A percentile compares a stretch with the other conserved stretches of the same genome.
These are phyloP conservation scores for Fusarium sp. DNA, from an alignment of 2,329 filamentous ascomycete genomes.

Conservation along the genomic window DNA sequence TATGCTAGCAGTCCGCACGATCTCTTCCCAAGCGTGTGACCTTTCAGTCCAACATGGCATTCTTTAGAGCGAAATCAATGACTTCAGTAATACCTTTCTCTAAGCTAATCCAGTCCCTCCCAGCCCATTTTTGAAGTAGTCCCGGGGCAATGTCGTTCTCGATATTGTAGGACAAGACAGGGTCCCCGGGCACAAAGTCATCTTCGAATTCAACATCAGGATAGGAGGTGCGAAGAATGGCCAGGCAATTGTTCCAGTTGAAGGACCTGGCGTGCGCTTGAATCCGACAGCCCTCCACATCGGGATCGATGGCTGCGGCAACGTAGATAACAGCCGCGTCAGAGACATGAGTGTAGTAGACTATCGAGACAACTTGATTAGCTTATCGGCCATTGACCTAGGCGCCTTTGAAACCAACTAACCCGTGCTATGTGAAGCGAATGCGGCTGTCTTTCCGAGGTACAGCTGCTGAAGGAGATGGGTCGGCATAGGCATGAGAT, in stretches of 20 bases:
- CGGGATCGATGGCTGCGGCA: constrained; percentile 27
- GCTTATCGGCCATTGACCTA: fast-evolving
- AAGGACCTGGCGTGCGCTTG: constrained; percentile 14
- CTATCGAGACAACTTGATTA: constrained; percentile 3
- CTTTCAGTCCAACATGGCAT: constrained; percentile 6
- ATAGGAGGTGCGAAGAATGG: constrained; percentile 21
- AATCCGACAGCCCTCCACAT: constrained; percentile 21
- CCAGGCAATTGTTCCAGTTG: constrained; percentile 35
- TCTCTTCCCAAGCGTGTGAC: too few species aligned
- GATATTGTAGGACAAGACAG: constrained; percentile 21
- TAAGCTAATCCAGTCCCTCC: constrained; percentile 24
- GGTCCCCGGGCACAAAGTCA: constrained; percentile 23
- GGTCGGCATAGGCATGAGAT: constrained; percentile 27
- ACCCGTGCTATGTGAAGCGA: constrained; percentile 21
- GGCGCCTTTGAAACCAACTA: background rate
- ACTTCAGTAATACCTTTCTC: constrained; percentile 20
- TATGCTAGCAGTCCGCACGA: too few species aligned
- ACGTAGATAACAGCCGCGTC: constrained; percentile 32
- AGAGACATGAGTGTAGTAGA: constrained; percentile 36
- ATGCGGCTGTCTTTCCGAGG: constrained; percentile 13
- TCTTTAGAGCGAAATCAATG: constrained; percentile 12
- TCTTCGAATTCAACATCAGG: constrained; percentile 17
- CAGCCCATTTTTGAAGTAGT: constrained; percentile 34
- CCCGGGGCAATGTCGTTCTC: constrained; percentile 27
- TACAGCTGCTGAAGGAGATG: constrained; percentile 36